Percentiles rank a stretch among this genome's conserved stretches.
phyloP scores from a whole-genome alignment of 352 stramenopile species.

The Globisporangium recalcitrans region DNA sequence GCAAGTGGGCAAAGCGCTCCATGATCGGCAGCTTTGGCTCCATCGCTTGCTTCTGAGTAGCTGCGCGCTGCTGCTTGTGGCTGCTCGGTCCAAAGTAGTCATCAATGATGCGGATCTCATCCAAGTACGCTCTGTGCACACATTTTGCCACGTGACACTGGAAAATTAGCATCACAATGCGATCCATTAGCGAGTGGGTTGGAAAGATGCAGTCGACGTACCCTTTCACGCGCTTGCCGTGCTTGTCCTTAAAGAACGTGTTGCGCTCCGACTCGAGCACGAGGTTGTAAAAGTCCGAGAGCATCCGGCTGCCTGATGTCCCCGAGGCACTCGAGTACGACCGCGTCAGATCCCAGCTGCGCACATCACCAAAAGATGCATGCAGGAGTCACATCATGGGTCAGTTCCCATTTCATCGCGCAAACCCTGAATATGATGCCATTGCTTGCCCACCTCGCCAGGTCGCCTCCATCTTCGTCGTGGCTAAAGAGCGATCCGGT shows the following conservation, averaged over 20 bases:
- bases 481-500: neutral
- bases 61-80: constrained; percentile 3
- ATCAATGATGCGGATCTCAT: constrained; percentile 45
- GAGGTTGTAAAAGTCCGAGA: constrained; percentile 79
- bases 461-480: constrained; percentile 9
- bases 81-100: constrained; percentile 43
- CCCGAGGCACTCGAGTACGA: constrained; percentile 41
- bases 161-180: neutral
- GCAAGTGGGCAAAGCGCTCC: constrained; percentile 16
- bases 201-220: neutral
- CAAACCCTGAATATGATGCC: neutral
- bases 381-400: neutral
- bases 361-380: neutral
- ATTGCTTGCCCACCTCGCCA: constrained; percentile 4
- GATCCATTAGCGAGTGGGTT: neutral
- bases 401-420: neutral
- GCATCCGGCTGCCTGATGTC: constrained; percentile 64
- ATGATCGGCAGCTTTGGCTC: constrained; percentile 12
- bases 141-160: neutral
- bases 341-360: constrained; percentile 36
- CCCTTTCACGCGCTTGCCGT: constrained; percentile 52
- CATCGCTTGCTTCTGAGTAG: neutral
- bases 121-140: constrained; percentile 33
- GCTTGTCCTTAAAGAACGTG: constrained; percentile 51
- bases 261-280: constrained; percentile 69